Conservation (phyloP, 371 early-diverging fungal genomes). For the Apophysomyces variabilis region DNA sequence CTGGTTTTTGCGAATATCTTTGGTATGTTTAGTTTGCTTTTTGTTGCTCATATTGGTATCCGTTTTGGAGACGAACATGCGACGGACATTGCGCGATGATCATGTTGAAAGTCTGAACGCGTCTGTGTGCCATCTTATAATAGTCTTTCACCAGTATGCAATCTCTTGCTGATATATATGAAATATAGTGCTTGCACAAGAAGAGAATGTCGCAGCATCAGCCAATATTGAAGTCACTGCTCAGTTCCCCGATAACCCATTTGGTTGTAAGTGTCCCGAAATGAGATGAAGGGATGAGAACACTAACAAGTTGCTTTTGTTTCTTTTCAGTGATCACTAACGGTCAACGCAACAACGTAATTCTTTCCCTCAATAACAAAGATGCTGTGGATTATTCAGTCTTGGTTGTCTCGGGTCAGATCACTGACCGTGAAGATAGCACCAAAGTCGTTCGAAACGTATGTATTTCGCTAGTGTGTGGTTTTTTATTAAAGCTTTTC, state of each 20-base stretch:
- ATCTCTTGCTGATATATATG: not conserved
- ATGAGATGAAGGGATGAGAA: not conserved
- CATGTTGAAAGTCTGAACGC: not conserved
- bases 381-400: constrained; percentile 42
- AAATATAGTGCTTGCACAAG: constrained; percentile 35
- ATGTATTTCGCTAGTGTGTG: constrained; percentile 20
- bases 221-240: constrained; percentile 46
- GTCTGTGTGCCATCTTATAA: constrained; percentile 9
- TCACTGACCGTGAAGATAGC: constrained; percentile 36
- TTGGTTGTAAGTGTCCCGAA: constrained; percentile 43
- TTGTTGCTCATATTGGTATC: not conserved
- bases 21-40: not conserved
- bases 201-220: constrained; percentile 17
- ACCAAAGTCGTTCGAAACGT: constrained; percentile 47
- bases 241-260: constrained; percentile 52
- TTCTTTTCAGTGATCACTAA: constrained; percentile 44
- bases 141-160: not conserved
- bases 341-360: constrained; percentile 52
- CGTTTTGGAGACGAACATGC: not conserved
- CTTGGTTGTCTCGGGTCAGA: constrained; percentile 45
- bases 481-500: not conserved
- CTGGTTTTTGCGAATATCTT: constrained; percentile 10
- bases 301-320: not conserved
- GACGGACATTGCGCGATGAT: not conserved
- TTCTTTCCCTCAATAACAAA: constrained; percentile 46